phyloP scores from a whole-genome alignment of 2,329 filamentous ascomycete genomes.

The Akanthomyces uredinophilus region DNA sequence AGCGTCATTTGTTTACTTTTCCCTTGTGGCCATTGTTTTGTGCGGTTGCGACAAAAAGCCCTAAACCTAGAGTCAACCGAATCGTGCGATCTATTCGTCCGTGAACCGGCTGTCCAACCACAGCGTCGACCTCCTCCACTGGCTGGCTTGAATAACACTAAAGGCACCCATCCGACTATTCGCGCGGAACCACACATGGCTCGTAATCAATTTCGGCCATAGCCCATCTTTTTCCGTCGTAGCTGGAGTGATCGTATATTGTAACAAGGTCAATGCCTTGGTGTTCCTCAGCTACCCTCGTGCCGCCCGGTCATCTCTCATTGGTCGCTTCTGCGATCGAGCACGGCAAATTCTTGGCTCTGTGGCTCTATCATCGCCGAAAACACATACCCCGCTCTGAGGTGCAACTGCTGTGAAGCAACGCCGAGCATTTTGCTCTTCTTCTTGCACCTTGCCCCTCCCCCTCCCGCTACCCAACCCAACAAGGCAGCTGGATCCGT shows the following conservation, averaged over 20 bases:
- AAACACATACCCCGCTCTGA: constrained; percentile 3
- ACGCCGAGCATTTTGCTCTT: not conserved
- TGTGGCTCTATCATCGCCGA: not conserved
- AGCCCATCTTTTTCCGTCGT: not conserved
- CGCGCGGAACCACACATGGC: not conserved
- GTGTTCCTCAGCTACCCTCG: not conserved
- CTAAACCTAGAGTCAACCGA: not conserved
- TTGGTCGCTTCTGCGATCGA: not conserved
- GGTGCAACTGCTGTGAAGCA: not conserved
- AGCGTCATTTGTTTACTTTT: not conserved
- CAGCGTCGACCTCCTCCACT: not conserved
- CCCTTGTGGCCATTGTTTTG: not conserved
- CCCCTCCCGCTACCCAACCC: not conserved
- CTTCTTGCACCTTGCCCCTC: constrained; percentile 6
- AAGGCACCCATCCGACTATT: not conserved
- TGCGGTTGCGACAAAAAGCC: not conserved
- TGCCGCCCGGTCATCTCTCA: not conserved
- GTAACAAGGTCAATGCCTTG: not conserved
- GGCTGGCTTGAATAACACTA: not conserved
- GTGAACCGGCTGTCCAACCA: not conserved
- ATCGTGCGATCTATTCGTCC: not conserved
- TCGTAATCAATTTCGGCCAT: not conserved
- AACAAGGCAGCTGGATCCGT: constrained; percentile 5
- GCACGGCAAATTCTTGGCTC: not conserved
- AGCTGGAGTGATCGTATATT: too few relatives aligned